Evolutionary conservation across 345 rosid genomes (phyloP), one percentile per base, ranked within the genome.

Genomic region (Litchi chinensis): DNA sequence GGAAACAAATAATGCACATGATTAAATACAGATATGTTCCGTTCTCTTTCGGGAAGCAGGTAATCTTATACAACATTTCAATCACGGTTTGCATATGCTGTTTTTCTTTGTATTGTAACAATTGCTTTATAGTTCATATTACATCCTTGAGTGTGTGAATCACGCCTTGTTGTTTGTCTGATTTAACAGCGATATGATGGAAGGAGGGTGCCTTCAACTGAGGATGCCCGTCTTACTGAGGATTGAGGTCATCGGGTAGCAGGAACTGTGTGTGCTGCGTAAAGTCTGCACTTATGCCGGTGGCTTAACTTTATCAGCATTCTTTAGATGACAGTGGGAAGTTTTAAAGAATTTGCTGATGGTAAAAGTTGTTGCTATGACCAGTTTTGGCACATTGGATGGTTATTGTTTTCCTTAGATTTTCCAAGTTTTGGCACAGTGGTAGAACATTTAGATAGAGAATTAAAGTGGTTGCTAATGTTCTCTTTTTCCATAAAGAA

Each of bases 11-110:
- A 75, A 86, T 86, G 79, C 99, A 90, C 82, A 96, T 96, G 99
- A 83, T 96, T 92, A 96, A 91, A 82, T 94, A 96, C 80, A 91
- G 82, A 91, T 94, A 96, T 40, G 90, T 96, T 1, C 99, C 99
- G 32, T 91, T 96, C 90, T 88, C 99, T 28, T 86, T 90, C 10
- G 98, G 99, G 5, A 96, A 96, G 85, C 98, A 87, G 93, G 96
- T 92, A 88, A 60, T 70, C 52, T 75, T 69, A 67, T 70, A 62
- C 68, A 54, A 24, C 66, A 40, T 37, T 69, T 22, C 4, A n/a
- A 50, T 0, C 28, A 1, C 1, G 28, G 28, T 26, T 26, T 26
- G 28, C 28, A 26, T 26, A 26, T 26, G 28, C 28, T 1, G 28
- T 26, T 26, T 26, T 26, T 26, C 28, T 26, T 26, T 26, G 28